phyloP scores from a whole-genome alignment of 1,284 basidiomycete genomes.

The Albatrellus sp. region DNA sequence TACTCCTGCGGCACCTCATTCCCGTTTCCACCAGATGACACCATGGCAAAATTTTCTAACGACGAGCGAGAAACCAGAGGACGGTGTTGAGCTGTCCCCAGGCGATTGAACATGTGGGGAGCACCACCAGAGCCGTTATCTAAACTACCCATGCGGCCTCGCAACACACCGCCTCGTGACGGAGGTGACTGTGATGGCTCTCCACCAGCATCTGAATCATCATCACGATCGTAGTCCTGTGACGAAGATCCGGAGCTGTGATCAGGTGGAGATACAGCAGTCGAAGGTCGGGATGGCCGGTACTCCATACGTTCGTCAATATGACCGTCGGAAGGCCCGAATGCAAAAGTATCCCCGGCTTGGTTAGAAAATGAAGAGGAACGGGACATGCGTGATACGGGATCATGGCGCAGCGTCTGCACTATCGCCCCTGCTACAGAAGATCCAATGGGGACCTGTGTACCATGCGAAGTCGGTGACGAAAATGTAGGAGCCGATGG shows the following conservation, averaged over 20 bases:
- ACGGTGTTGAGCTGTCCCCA: slow-evolving; percentile 11
- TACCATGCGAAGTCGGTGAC: neutral
- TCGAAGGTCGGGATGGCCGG: slow-evolving; percentile 15
- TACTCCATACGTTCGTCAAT: slow-evolving; percentile 13
- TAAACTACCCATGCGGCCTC: slow-evolving; percentile 14
- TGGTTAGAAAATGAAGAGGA: slow-evolving; percentile 29
- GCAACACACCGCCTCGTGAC: slow-evolving; percentile 12
- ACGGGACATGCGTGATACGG: slow-evolving; percentile 38
- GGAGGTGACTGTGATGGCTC: slow-evolving; percentile 16
- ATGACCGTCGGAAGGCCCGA: slow-evolving; percentile 20
- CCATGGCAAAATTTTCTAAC: slow-evolving; percentile 17
- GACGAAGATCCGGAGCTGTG: slow-evolving; percentile 18
- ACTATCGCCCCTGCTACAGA: slow-evolving; percentile 5
- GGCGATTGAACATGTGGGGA: neutral
- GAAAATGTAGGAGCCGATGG: neutral
- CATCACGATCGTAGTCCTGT: slow-evolving; percentile 26
- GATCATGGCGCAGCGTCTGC: slow-evolving; percentile 13
- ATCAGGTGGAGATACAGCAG: slow-evolving; percentile 15
- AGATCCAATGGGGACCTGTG: neutral
- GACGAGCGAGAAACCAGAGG: slow-evolving; percentile 16
- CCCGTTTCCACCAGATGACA: slow-evolving; percentile 21
- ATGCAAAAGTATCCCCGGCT: slow-evolving; percentile 33
- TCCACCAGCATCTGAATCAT: slow-evolving; percentile 21
- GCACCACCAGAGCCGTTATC: slow-evolving; percentile 5
- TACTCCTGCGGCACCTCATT: slow-evolving; percentile 77